Evolutionary conservation across 352 stramenopile species (phyloP), one percentile per base, ranked within the genome.

Genomic region (Globisporangium emineosum): DNA sequence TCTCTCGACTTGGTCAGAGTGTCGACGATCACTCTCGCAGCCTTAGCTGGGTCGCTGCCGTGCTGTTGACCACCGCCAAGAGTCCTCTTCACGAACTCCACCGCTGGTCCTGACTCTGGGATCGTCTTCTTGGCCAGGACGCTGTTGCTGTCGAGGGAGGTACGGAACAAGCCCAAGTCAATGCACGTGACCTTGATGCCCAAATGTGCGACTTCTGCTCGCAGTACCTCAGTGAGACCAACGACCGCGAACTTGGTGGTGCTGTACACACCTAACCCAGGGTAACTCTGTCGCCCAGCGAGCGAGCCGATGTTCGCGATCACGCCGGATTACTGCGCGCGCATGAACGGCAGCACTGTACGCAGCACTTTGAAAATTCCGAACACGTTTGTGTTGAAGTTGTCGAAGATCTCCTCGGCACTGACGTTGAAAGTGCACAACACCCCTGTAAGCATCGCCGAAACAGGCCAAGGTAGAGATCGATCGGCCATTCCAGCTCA

Each of bases 371-470:
- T 60, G 54, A 77, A 55, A 63, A 78, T 66, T 29, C 76, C 76
- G 32, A 82, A 85, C 6, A 83, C 70, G 42, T 83, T 81, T 32
- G 76, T 81, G 63, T 78, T 70, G 71, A 73, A 83, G 53, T 73
- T 56, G 19, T 67, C 69, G 19, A 68, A 57, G 30, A 83, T 62
- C 37, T 81, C 76, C 37, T 79, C 54, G 12, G 69, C 66, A 23
- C 66, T 78, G 15, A n/a, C n/a, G n/a, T n/a, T n/a, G n/a, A n/a
- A n/a, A n/a, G n/a, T n/a, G n/a, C n/a, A n/a, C n/a, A n/a, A n/a
- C n/a, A n/a, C n/a, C n/a, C n/a, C n/a, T n/a, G n/a, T n/a, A n/a
- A n/a, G n/a, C n/a, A n/a, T n/a, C n/a, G n/a, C n/a, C n/a, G n/a
- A n/a, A n/a, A n/a, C n/a, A n/a, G n/a, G n/a, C n/a, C n/a, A n/a